These are phyloP conservation scores for Nicotiana otophora DNA, from an alignment of 257 asterid genomes.

Conservation along the genomic window DNA sequence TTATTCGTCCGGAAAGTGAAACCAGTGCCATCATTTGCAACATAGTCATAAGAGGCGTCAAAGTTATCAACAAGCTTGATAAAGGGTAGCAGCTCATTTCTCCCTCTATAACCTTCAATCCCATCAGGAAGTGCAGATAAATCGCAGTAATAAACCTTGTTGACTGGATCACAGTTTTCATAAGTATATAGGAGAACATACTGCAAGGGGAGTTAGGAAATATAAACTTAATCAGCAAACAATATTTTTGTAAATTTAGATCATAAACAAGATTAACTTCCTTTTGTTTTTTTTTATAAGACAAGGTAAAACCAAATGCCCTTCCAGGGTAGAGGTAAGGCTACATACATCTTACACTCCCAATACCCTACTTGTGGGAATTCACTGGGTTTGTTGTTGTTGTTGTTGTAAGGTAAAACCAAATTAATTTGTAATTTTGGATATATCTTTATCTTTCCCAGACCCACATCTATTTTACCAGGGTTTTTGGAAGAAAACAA, in stretches of 20 bases:
- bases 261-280: neutral
- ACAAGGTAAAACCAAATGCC: neutral
- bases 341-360: too few species aligned
- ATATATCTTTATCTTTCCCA: neutral
- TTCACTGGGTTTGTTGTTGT: too few species aligned
- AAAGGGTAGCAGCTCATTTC: conserved; percentile 67
- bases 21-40: conserved; percentile 74
- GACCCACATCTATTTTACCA: neutral
- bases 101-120: conserved; percentile 61
- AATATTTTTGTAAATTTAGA: neutral
- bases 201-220: conserved; percentile 41
- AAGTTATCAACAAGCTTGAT: conserved; percentile 84
- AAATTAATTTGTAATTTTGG: neutral
- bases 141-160: conserved; percentile 83
- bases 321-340: too few species aligned
- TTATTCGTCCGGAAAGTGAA: conserved; percentile 85
- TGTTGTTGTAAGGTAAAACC: neutral
- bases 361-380: too few species aligned
- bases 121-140: conserved; percentile 59
- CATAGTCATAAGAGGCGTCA: conserved; percentile 61
- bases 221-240: neutral
- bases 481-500: neutral
- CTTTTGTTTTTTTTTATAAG: neutral
- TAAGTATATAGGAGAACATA: conserved; percentile 55
- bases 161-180: conserved; percentile 82